A percentile compares a stretch with the other conserved stretches of the same genome.
Conservation (phyloP, 805 yeast species). For the Starmerella roubikii region DNA sequence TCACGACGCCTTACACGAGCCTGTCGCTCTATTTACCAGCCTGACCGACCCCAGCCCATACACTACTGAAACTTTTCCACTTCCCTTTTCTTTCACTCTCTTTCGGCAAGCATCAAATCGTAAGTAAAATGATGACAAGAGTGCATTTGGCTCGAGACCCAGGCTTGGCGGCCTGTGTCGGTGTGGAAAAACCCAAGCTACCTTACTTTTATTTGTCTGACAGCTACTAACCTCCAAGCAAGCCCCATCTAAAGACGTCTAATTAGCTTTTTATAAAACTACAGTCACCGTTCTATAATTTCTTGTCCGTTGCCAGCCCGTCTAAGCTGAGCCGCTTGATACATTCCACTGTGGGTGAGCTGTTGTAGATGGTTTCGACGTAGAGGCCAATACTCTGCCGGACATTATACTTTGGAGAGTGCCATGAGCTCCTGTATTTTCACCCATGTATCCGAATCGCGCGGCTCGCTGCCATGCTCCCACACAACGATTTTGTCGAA, state of each 20-base stretch:
- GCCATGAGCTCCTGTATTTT: constrained; percentile 14
- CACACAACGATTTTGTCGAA: constrained; percentile 13
- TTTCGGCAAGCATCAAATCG: constrained; percentile 10
- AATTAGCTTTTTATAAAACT: too few species aligned
- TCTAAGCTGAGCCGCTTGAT: too few species aligned
- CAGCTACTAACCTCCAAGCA: constrained; percentile 18
- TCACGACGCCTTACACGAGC: too few species aligned
- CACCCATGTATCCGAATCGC: constrained; percentile 14
- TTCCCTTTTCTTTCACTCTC: background rate
- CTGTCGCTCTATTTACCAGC: too few species aligned
- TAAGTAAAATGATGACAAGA: constrained; percentile 68
- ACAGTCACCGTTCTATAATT: too few species aligned
- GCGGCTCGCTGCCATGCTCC: constrained; percentile 16
- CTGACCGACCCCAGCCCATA: too few species aligned
- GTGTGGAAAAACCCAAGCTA: constrained; percentile 98
- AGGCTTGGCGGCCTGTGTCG: constrained; percentile 43
- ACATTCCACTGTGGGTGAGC: too few species aligned
- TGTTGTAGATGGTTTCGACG: too few species aligned
- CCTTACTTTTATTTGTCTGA: constrained; percentile 66
- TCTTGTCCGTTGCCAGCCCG: too few species aligned
- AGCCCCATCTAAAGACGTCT: too few species aligned
- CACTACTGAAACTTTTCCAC: background rate
- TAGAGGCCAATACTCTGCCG: too few species aligned
- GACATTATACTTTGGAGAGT: constrained; percentile 3
- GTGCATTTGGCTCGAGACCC: constrained; percentile 99